Base-by-base conservation (phyloP, 805 yeast genomes). In the Clavispora santaluciae region DNA sequence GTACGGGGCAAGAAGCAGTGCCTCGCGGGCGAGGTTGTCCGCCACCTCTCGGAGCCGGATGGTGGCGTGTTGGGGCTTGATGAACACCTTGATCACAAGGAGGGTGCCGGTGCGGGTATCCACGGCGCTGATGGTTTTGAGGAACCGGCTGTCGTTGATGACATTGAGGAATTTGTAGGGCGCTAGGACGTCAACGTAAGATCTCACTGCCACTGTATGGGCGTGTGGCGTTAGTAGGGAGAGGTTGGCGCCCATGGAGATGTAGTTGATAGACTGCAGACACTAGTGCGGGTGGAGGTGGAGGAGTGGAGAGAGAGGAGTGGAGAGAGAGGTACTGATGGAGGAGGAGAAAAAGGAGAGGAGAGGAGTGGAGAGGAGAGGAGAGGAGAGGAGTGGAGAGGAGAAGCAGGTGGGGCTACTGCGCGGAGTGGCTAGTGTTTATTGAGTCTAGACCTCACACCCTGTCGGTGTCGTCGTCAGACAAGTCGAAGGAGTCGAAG, bases 181-280 rank as follows among this genome's bases (percentile, higher is more conserved):
- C 18, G 79, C 80, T 9, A 91, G 69, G 33, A 86, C 87, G 54
- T 89, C 89, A 22, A 91, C 77, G 51, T 90, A 91, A 1, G 97
- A 90, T 17, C 91, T 88, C 2, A 89, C 73, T 6, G 95, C 96
- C 53, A 91, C 86, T 1, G 96, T 86, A 3, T 95, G 89, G 1
- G 95, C 88, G 3, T 95, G 81, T 10, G 96, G 96, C 8, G 96
- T 86, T 58, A 88, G 65, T 24, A 86, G 69, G 1, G 97, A 90
- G 45, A 91, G 66, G 57, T 85, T 86, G 11, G 86, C 87, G 12
- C 96, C 97, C 97, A 90, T 89, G 18, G 33, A 18, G 16, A 15
- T 15, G 18, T 15, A n/a, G 17, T 12, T 26, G 37, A 15, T 17
- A 31, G 33, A 33, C 30, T 31, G 30, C 26, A 35, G 25, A 28